Percentiles rank a stretch among this genome's conserved stretches.
phyloP scores from a whole-genome alignment of 768 basidiomycete genomes.

The Cystobasidiopsis lactophilus region DNA sequence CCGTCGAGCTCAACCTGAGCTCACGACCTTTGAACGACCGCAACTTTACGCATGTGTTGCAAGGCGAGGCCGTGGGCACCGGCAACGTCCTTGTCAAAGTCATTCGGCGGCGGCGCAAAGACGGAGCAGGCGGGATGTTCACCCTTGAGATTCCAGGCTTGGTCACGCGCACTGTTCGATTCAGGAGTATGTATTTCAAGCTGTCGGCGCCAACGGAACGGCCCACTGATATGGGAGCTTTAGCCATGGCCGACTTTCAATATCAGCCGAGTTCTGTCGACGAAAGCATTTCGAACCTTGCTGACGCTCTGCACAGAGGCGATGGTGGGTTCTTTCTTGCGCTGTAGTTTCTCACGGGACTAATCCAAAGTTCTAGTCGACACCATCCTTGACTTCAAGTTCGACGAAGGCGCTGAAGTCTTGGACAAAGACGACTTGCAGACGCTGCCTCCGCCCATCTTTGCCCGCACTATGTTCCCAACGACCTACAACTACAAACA shows the following conservation, averaged over 20 bases:
- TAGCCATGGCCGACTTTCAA: conserved; percentile 88
- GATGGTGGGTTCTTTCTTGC: conserved; percentile 39
- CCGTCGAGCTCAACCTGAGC: conserved; percentile 55
- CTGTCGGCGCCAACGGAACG: too few relatives aligned
- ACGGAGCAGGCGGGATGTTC: conserved; percentile 36
- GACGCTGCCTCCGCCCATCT: conserved; percentile 69
- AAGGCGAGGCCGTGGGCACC: conserved; percentile 52
- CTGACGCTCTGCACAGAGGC: conserved; percentile 51
- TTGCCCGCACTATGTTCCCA: conserved; percentile 57
- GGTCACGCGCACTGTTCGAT: conserved; percentile 61
- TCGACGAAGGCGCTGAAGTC: conserved; percentile 47
- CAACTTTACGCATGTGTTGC: conserved; percentile 60
- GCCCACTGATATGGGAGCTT: not conserved
- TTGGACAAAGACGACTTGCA: conserved; percentile 32
- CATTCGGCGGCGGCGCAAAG: conserved; percentile 34
- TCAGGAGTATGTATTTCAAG: conserved; percentile 43
- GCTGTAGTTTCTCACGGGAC: not conserved
- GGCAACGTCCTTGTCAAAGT: conserved; percentile 70
- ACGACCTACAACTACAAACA: not conserved
- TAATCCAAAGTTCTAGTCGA: conserved; percentile 41
- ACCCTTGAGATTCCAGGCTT: conserved; percentile 49
- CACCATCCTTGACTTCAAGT: conserved; percentile 43
- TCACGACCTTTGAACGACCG: conserved; percentile 31
- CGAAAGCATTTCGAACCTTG: conserved; percentile 37
- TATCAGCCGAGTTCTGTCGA: conserved; percentile 44